Conservation (phyloP, 177 flowering plant genomes). For the Vitis hybrid region DNA sequence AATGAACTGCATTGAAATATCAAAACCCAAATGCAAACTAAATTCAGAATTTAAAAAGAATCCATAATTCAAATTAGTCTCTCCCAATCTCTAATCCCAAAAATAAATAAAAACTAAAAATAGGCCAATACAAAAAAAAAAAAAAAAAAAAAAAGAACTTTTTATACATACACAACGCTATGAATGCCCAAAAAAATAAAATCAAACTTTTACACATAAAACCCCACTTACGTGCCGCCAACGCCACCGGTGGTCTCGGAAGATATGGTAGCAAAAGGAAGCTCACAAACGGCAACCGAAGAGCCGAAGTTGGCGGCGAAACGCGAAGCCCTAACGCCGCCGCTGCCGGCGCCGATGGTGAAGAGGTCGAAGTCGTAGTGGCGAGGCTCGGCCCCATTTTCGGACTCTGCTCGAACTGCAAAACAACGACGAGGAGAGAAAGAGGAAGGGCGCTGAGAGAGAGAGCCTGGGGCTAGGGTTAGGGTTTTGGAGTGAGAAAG, state of each 20-base stretch:
- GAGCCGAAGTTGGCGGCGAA: slow-evolving; percentile 85
- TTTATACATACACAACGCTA: no score
- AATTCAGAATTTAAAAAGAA: no score
- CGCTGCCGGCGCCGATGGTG: slow-evolving; percentile 97
- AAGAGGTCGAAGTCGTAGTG: slow-evolving; percentile 88
- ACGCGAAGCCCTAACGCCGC: slow-evolving; percentile 95
- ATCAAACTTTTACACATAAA: neutral
- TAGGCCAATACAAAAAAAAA: no score
- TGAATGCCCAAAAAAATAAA: neutral
- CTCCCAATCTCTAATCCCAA: no score
- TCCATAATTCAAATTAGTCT: no score
- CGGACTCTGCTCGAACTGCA: slow-evolving; percentile 45
- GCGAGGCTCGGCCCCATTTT: slow-evolving; percentile 51
- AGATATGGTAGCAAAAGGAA: slow-evolving; percentile 81
- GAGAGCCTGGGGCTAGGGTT: slow-evolving; percentile 7
- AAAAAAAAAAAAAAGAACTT: no score
- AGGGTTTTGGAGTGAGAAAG: slow-evolving; percentile 17
- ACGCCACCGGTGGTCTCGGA: slow-evolving; percentile 88
- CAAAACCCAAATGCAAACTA: no score
- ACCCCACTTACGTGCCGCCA: slow-evolving; percentile 83
- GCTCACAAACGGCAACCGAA: slow-evolving; percentile 85
- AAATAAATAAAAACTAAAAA: no score
- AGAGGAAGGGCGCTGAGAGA: slow-evolving; percentile 13
- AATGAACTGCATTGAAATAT: no score
- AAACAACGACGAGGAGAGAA: slow-evolving; percentile 27